These are phyloP conservation scores for Clarireedia paspali DNA, from an alignment of 2,329 filamentous ascomycete genomes.

Conservation along the genomic window DNA sequence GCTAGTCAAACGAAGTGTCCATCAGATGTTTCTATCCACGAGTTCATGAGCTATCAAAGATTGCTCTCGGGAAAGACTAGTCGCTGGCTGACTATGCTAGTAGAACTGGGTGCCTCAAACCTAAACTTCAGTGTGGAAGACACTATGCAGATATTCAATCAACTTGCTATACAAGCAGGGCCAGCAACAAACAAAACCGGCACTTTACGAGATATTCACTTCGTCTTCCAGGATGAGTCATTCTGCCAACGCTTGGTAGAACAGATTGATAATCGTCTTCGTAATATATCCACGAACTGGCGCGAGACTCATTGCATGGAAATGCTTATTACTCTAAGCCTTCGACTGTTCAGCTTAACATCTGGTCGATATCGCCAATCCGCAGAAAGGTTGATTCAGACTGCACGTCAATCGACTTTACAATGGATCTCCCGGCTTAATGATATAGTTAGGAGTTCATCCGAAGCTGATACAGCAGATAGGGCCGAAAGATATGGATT, in stretches of 20 bases:
- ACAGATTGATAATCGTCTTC: conserved; percentile 39
- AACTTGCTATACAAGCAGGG: conserved; percentile 47
- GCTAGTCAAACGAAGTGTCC: conserved; percentile 41
- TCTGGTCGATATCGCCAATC: background rate
- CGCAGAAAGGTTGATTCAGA: conserved; percentile 30
- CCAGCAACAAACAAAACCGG: conserved; percentile 31
- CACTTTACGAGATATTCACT: conserved; percentile 39
- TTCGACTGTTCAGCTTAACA: conserved; percentile 30
- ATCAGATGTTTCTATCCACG: conserved; percentile 36
- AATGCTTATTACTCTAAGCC: conserved; percentile 42
- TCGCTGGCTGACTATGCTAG: conserved; percentile 41
- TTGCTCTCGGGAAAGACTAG: conserved; percentile 36
- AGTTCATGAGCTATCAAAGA: conserved; percentile 39
- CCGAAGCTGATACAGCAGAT: conserved; percentile 32
- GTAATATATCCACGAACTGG: conserved; percentile 46
- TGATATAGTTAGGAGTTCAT: conserved; percentile 34
- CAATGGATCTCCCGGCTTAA: conserved; percentile 44
- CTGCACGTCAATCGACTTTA: conserved; percentile 34
- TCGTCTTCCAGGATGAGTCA: conserved; percentile 37
- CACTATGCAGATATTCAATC: conserved; percentile 40
- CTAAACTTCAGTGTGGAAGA: conserved; percentile 52
- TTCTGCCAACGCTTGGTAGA: conserved; percentile 44
- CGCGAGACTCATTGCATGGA: conserved; percentile 52
- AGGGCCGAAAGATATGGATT: conserved; percentile 40
- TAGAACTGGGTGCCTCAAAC: conserved; percentile 43